Conservation (phyloP, 495 filamentous ascomycete genomes). For the Cetradonia linearis region DNA sequence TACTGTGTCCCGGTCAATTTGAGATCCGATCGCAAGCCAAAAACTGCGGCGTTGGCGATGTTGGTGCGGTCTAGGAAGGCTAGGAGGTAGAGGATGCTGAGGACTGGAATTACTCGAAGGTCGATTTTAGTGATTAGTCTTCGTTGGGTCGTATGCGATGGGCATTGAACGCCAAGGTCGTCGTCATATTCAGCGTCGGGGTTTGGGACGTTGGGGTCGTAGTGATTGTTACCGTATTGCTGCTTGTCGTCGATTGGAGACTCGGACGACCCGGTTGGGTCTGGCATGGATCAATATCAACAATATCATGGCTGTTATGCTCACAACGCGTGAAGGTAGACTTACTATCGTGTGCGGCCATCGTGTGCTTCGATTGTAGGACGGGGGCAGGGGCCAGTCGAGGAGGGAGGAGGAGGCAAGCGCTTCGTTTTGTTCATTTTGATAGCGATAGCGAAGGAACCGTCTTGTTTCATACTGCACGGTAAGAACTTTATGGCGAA, state of each 20-base stretch:
- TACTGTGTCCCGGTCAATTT: constrained; percentile 48
- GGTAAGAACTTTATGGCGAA: no score
- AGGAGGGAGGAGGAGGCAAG: no score
- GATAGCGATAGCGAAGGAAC: background rate
- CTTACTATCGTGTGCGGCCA: constrained; percentile 3
- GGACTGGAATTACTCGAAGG: constrained; percentile 64
- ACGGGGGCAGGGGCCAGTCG: background rate
- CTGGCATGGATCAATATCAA: constrained; percentile 7
- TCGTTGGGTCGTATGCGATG: constrained; percentile 59
- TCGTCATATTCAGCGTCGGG: constrained; percentile 28
- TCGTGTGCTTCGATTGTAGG: background rate
- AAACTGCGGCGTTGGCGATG: constrained; percentile 55
- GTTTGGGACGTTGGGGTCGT: constrained; percentile 26
- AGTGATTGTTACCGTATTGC: constrained; percentile 23
- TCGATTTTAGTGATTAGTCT: constrained; percentile 70
- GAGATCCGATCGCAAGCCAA: constrained; percentile 28
- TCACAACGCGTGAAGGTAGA: background rate
- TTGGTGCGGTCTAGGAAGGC: constrained; percentile 80
- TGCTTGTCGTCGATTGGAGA: constrained; percentile 12
- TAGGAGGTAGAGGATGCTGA: constrained; percentile 74
- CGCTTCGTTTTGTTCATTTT: background rate
- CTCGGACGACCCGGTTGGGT: constrained; percentile 15
- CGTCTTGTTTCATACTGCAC: background rate
- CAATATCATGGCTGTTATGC: background rate
- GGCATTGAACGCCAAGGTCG: constrained; percentile 36